phyloP scores from a whole-genome alignment of 2,329 filamentous ascomycete species.

The Arthroderma uncinatum region DNA sequence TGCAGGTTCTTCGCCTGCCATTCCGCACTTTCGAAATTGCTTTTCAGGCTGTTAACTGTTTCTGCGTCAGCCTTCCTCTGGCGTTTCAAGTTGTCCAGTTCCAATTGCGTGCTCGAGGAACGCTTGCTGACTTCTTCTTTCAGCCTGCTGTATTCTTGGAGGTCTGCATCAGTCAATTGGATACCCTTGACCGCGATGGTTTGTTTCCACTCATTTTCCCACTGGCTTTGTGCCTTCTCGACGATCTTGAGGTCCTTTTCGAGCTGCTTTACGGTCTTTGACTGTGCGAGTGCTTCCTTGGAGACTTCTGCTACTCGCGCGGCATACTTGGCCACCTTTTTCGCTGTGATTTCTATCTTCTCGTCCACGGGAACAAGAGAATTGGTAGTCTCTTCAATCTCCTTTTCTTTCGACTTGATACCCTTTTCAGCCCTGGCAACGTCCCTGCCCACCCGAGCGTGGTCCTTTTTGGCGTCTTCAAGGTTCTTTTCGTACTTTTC shows the following conservation, averaged over 20 bases:
- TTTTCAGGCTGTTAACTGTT: conserved; percentile 76
- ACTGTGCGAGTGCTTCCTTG: conserved; percentile 66
- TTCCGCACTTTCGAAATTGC: conserved; percentile 70
- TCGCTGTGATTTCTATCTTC: conserved; percentile 69
- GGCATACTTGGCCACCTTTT: conserved; percentile 57
- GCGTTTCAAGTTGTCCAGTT: conserved; percentile 73
- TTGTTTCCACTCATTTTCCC: conserved; percentile 78
- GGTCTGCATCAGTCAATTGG: conserved; percentile 71
- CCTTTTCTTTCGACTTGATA: conserved; percentile 76
- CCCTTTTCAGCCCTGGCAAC: conserved; percentile 71
- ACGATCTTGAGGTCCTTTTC: conserved; percentile 71
- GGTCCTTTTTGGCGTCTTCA: conserved; percentile 72
- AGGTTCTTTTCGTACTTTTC: conserved; percentile 72
- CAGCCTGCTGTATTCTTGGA: conserved; percentile 78
- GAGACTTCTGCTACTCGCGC: conserved; percentile 58
- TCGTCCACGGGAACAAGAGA: conserved; percentile 80
- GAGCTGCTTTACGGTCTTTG: conserved; percentile 56
- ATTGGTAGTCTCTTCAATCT: conserved; percentile 76
- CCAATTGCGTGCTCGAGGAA: conserved; percentile 67
- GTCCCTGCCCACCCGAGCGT: conserved; percentile 63
- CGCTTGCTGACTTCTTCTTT: conserved; percentile 75
- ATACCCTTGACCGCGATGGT: conserved; percentile 77
- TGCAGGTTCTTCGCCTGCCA: conserved; percentile 63
- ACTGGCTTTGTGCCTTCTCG: conserved; percentile 80
- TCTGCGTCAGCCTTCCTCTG: conserved; percentile 87